Percentiles rank a stretch among this genome's conserved stretches.
Conservation (phyloP, 1,139 yeast species). For the Yamadazyma pseudoaaseri region DNA sequence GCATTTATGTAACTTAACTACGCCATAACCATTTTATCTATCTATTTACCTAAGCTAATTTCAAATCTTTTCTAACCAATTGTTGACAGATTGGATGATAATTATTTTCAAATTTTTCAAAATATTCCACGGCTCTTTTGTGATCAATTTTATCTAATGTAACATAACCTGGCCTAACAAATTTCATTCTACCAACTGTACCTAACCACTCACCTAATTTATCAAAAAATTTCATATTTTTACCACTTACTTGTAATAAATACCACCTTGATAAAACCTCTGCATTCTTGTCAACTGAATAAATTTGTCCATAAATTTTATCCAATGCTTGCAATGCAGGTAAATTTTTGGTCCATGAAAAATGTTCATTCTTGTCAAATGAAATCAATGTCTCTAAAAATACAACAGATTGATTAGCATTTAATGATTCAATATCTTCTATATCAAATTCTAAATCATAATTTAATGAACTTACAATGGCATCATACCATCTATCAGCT, state of each 20-base stretch:
- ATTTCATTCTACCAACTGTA: constrained; percentile 93
- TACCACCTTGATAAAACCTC: constrained; percentile 83
- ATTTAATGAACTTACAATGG: constrained; percentile 18
- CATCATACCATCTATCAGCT: constrained; percentile 62
- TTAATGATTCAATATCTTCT: constrained; percentile 54
- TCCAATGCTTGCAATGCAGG: constrained; percentile 43
- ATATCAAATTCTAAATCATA: constrained; percentile 18
- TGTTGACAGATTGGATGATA: constrained; percentile 87
- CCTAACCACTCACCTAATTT: constrained; percentile 78
- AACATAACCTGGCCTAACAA: constrained; percentile 82
- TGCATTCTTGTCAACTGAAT: constrained; percentile 61
- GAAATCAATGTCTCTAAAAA: constrained; percentile 65
- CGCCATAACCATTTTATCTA: too few species aligned
- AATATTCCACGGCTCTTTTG: constrained; percentile 63
- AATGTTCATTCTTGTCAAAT: constrained; percentile 28
- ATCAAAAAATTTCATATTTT: constrained; percentile 42
- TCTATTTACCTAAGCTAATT: constrained; percentile 20
- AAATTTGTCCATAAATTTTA: constrained; percentile 38
- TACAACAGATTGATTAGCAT: constrained; percentile 75
- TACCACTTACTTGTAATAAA: constrained; percentile 56
- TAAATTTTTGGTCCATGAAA: constrained; percentile 37
- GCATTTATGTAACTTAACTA: too few species aligned
- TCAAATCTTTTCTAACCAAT: constrained; percentile 75
- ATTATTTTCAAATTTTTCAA: constrained; percentile 51
- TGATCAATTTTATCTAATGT: constrained; percentile 64